phyloP scores from a whole-genome alignment of 306 rosid species.

The Castanea crenata region DNA sequence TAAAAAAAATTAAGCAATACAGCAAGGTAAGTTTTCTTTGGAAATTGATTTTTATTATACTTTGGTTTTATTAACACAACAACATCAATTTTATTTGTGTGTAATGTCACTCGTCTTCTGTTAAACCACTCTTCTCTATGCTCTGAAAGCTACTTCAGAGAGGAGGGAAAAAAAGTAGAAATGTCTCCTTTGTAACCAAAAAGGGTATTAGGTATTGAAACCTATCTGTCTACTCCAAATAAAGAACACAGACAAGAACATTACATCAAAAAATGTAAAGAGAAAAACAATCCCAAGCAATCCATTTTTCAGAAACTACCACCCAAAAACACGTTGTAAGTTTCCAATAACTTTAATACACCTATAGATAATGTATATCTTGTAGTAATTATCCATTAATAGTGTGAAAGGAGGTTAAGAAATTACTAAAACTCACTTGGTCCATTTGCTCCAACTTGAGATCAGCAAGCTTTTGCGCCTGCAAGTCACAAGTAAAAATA shows the following conservation, averaged over 20 bases:
- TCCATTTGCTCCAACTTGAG: constrained; percentile 31
- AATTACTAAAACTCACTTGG: constrained; percentile 28
- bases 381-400: constrained; percentile 6
- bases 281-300: not conserved
- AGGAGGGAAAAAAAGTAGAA: not conserved
- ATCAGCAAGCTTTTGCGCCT: constrained; percentile 57
- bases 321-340: not conserved
- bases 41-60: not conserved
- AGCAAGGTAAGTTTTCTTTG: not conserved
- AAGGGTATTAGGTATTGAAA: not conserved
- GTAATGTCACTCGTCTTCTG: not conserved
- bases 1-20: too few species aligned
- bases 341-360: not conserved
- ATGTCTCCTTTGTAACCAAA: not conserved
- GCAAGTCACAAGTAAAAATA: constrained; percentile 12
- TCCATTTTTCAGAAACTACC: not conserved
- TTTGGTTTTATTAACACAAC: not conserved
- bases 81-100: not conserved
- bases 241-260: not conserved
- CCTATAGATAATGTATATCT: not conserved
- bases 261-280: not conserved
- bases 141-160: not conserved
- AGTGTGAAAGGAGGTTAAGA: not conserved
- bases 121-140: not conserved
- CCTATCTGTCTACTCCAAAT: not conserved